phyloP scores from a whole-genome alignment of 495 filamentous ascomycete genomes.

The Bryoglossum gracile region DNA sequence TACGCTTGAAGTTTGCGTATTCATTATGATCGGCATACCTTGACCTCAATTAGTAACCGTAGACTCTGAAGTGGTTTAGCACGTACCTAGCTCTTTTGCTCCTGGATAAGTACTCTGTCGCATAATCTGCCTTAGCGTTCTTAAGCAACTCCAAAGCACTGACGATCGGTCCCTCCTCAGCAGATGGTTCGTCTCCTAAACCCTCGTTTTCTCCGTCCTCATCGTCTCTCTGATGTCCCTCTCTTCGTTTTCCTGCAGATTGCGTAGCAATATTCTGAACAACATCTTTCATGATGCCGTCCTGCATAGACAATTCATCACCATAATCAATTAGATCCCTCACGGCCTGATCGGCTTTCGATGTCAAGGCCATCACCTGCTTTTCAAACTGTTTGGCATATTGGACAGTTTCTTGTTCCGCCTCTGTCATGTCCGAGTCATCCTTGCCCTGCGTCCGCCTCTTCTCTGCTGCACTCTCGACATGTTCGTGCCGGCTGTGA shows the following conservation, averaged over 20 bases:
- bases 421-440: slow-evolving; percentile 33
- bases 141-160: slow-evolving; percentile 31
- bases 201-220: slow-evolving; percentile 24
- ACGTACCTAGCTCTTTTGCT: slow-evolving; percentile 31
- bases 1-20: slow-evolving; percentile 70
- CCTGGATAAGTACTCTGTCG: slow-evolving; percentile 32
- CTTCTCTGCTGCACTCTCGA: slow-evolving; percentile 35
- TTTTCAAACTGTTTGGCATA: slow-evolving; percentile 31
- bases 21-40: slow-evolving; percentile 67
- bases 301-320: slow-evolving; percentile 40
- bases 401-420: slow-evolving; percentile 33
- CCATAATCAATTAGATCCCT: slow-evolving; percentile 38
- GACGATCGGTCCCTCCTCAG: slow-evolving; percentile 6
- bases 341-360: slow-evolving; percentile 35
- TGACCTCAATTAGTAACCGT: slow-evolving; percentile 1
- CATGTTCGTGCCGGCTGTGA: slow-evolving; percentile 32
- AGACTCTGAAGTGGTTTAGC: background rate
- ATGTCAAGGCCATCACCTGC: slow-evolving; percentile 32
- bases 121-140: slow-evolving; percentile 29
- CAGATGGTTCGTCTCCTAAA: slow-evolving; percentile 12
- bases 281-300: slow-evolving; percentile 31
- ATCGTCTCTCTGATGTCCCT: slow-evolving; percentile 20
- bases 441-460: slow-evolving; percentile 25
- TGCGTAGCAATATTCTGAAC: slow-evolving; percentile 33
- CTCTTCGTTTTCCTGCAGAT: slow-evolving; percentile 32